Evolutionary conservation across 2,329 filamentous ascomycete species (phyloP), one percentile per base, ranked within the genome.

Genomic region (Rutstroemia sp.): DNA sequence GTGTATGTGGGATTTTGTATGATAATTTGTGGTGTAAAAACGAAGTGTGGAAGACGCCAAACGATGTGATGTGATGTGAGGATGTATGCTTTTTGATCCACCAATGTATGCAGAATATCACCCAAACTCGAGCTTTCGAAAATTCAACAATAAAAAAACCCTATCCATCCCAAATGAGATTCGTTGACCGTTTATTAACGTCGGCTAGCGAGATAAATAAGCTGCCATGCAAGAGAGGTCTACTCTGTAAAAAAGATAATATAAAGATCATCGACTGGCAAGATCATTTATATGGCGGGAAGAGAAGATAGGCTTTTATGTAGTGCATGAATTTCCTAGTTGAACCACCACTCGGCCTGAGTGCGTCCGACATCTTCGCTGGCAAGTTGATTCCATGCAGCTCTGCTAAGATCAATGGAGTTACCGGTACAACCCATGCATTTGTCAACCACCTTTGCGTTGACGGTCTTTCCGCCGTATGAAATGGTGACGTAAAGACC

Each of bases 361-460:
- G 63, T 63, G 54, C 77, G 75, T 27, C 80, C 80, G 36, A 69
- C 65, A 21, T 63, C 71, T n/a, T 78, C 69, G 25, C 71, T 67
- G 55, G 78, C 62, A 54, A 88, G 73, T 19, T 76, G 72, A 45
- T 51, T 25, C 2, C 44, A 55, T 9, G 38, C 53, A 9, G 34
- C 21, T 34, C 36, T 51, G 61, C 78, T 81, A 62, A 86, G 76
- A 65, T 90, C 87, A 49, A 90, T 79, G 64, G 77, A 74, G 42
- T 69, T 61, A 36, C 64, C 52, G 49, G 51, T 66, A 70, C 89
- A 94, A 64, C 85, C 84, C 72, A 81, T 80, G 77, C 89, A 94
- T 75, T 88, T 89, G 75, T 94, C 89, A 52, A 78, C 79, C 59
- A 92, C 81, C 3, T 65, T 78, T 59, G 82, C 88, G 2, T 70